Evolutionary conservation across 441 rosid genomes (phyloP), one percentile per base, ranked within the genome.

Genomic region (Pelargonium citronellum): DNA sequence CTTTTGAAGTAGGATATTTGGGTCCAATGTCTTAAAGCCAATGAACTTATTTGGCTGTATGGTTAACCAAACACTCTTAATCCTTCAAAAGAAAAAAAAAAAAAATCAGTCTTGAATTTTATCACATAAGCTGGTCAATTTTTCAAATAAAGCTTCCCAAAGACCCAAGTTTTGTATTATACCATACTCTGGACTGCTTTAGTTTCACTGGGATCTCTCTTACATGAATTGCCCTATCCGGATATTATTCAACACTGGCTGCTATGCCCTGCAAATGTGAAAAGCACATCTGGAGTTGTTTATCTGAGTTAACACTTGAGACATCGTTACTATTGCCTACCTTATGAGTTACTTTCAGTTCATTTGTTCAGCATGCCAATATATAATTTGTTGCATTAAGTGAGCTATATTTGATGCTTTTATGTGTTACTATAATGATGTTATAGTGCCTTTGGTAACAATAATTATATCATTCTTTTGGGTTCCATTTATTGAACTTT

Each of bases 201-300:
- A n/a, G 20, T 55, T 55, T 7, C 61, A 55, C 20, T 55, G 61
- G n/a, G 61, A 55, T n/a, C 61, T 55, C 15, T 55, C 20, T 16
- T 7, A 55, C 61, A 55, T 55, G 61, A 20, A 20, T 55, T 55
- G 20, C 58, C 3, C 61, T 55, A 55, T 8, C 17, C 5, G 61
- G 61, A 15, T 55, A 4, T 15, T 55, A 55, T 55, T 16, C 61
- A 16, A 16, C 17, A 16, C 10, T n/a, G 67, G 43, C 46, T 34
- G 44, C n/a, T 63, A 63, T 63, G 20, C 20, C 46, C 34, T 27
- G 66, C 43, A 34, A 27, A n/a, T 63, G 19, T 30, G 30, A 6
- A 63, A 63, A 22, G 66, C 66, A 63, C n/a, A 41, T 7, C 19
- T 4, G 15, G 7, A 63, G 44, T 62, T 7, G 66, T 62, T 62